Evolutionary conservation across 352 stramenopile species (phyloP).

Genomic region (Globisporangium ultimum): DNA sequence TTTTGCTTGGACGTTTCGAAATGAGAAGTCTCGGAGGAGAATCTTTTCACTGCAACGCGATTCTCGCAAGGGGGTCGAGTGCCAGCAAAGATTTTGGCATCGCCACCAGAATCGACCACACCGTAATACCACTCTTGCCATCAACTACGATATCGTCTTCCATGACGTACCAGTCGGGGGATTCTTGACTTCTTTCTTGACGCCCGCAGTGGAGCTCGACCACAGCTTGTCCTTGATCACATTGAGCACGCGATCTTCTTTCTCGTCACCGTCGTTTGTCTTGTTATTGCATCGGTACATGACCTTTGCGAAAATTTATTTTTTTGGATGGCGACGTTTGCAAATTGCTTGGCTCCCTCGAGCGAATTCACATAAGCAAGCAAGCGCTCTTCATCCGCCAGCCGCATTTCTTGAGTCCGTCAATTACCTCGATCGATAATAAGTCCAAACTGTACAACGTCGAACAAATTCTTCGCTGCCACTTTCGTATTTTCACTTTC

Average conservation of each 20-base stretch:
- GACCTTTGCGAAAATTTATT: constrained; percentile 14
- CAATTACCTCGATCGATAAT: too few species aligned
- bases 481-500: too few species aligned
- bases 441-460: too few species aligned
- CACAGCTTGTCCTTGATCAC: constrained; percentile 10
- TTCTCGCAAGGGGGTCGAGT: not conserved
- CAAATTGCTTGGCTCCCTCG: constrained; percentile 5
- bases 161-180: too few species aligned
- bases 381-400: too few species aligned
- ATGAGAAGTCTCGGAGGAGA: not conserved
- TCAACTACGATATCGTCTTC: not conserved
- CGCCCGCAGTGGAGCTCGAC: not conserved
- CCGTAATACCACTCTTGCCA: not conserved
- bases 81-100: constrained; percentile 1
- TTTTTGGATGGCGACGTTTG: constrained; percentile 7
- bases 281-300: too few species aligned
- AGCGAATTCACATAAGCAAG: constrained; percentile 2
- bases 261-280: not conserved
- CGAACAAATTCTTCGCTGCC: too few species aligned
- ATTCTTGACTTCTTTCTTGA: too few species aligned
- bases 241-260: constrained; percentile 1
- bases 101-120: not conserved
- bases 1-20: not conserved
- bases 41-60: not conserved
- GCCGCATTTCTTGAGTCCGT: too few species aligned